These are phyloP conservation scores for Ustulina deusta DNA, from an alignment of 2,329 filamentous ascomycete genomes.

Conservation along the genomic window DNA sequence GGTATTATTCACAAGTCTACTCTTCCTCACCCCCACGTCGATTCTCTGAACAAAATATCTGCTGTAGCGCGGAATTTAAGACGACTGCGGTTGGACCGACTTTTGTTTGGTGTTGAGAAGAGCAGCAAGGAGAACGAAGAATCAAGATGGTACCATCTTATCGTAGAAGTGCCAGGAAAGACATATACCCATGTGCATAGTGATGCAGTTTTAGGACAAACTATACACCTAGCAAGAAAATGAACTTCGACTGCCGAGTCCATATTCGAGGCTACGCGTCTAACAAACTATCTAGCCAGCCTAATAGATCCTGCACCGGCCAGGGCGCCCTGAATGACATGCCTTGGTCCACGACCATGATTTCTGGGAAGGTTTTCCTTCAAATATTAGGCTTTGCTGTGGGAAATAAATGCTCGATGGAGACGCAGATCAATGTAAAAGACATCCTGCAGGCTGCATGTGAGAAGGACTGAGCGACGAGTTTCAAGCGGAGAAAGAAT, in stretches of 20 bases:
- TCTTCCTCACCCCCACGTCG: background rate
- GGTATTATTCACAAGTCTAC: slow-evolving; percentile 1
- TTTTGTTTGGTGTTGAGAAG: slow-evolving; percentile 5
- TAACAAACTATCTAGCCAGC: slow-evolving; percentile 3
- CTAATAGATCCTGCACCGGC: slow-evolving; percentile 4
- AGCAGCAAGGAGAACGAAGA: background rate
- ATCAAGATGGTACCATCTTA: slow-evolving; percentile 4
- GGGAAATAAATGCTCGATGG: background rate
- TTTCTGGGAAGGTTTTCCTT: slow-evolving; percentile 14
- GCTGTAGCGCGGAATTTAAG: background rate
- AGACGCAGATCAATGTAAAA: slow-evolving; percentile 1
- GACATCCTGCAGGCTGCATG: background rate
- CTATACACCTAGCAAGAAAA: slow-evolving; percentile 13
- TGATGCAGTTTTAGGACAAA: background rate
- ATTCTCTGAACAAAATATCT: background rate
- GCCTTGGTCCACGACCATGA: slow-evolving; percentile 12
- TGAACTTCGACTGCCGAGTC: background rate
- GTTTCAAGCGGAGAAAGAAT: background rate
- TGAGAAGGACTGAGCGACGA: background rate
- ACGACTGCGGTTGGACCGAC: background rate
- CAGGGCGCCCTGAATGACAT: slow-evolving; percentile 7
- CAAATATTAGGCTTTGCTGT: slow-evolving; percentile 26
- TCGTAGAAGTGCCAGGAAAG: background rate
- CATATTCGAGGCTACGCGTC: slow-evolving; percentile 1
- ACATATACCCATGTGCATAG: slow-evolving; percentile 6